A percentile compares a stretch with the other conserved stretches of the same genome.
These are phyloP conservation scores for Calonectria pseudoreteaudii DNA, from an alignment of 2,329 filamentous ascomycete genomes.

Conservation along the genomic window DNA sequence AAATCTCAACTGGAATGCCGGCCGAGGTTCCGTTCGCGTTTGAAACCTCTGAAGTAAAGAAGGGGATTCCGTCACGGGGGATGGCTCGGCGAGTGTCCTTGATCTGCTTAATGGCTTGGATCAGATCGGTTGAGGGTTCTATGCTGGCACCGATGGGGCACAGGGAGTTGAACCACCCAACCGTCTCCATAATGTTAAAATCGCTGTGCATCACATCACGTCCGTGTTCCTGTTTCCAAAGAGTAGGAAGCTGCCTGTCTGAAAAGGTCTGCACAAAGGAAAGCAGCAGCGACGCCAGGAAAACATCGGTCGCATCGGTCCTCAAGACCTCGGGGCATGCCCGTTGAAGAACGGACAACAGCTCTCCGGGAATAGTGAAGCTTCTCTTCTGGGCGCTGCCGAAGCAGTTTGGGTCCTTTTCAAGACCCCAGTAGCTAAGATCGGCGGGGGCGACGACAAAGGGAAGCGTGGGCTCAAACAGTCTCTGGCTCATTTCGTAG, in stretches of 20 bases:
- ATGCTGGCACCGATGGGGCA: conserved; percentile 62
- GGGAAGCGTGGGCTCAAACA: conserved; percentile 48
- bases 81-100: conserved; percentile 64
- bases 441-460: conserved; percentile 55
- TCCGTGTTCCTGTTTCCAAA: conserved; percentile 68
- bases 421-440: conserved; percentile 61
- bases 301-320: conserved; percentile 65
- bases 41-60: conserved; percentile 61
- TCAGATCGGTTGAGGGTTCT: conserved; percentile 59
- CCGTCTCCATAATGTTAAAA: conserved; percentile 66
- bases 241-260: conserved; percentile 60
- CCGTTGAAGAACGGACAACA: conserved; percentile 56
- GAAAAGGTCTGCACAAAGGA: conserved; percentile 68
- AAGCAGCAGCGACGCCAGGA: conserved; percentile 65
- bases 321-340: conserved; percentile 59
- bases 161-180: conserved; percentile 71
- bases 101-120: conserved; percentile 63
- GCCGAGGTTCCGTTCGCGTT: conserved; percentile 45
- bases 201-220: conserved; percentile 57
- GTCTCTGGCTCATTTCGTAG: conserved; percentile 47
- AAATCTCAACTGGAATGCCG: conserved; percentile 66
- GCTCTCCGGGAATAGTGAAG: conserved; percentile 57
- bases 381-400: conserved; percentile 54
- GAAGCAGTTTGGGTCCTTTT: conserved; percentile 57
- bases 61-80: conserved; percentile 57